A percentile compares a stretch with the other conserved stretches of the same genome.
Evolutionary conservation across 192 early-diverging fungal species (phyloP).

Genomic region (Dissophora ornata): DNA sequence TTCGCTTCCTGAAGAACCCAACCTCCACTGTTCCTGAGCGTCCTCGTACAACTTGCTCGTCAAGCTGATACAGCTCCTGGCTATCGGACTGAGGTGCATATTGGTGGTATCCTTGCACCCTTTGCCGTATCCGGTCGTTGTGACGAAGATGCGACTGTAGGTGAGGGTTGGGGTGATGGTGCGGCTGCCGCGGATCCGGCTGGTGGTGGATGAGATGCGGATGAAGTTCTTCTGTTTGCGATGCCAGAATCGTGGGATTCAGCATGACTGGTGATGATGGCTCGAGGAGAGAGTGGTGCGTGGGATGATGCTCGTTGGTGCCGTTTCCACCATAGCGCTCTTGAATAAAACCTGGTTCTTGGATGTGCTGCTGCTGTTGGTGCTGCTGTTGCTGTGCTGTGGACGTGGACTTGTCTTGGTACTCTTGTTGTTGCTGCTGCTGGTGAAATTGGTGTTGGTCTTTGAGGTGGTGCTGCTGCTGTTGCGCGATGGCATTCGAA

Average conservation of each 20-base stretch:
- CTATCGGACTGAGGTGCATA: too few relatives aligned
- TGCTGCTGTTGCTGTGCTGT: slow-evolving; percentile 6
- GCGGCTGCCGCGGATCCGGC: neutral
- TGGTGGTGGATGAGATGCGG: slow-evolving; percentile 5
- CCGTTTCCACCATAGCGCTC: slow-evolving; percentile 4
- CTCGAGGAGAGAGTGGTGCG: too few relatives aligned
- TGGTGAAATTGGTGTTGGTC: slow-evolving; percentile 7
- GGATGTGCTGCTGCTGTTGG: slow-evolving; percentile 4
- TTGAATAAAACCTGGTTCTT: slow-evolving; percentile 12
- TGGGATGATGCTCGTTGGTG: neutral
- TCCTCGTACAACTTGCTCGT: neutral
- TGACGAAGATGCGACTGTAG: neutral
- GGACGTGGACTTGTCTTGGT: neutral
- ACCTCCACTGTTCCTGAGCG: neutral
- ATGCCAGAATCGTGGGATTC: slow-evolving; percentile 19
- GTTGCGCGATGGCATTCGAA: slow-evolving; percentile 21
- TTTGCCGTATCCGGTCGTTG: neutral
- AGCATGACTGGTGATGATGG: slow-evolving; percentile 21
- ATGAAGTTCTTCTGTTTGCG: slow-evolving; percentile 11
- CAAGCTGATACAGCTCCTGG: neutral
- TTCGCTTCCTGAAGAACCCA: slow-evolving; percentile 26
- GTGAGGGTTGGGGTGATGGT: slow-evolving; percentile 14
- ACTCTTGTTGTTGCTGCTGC: slow-evolving; percentile 11
- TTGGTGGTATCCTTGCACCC: too few relatives aligned
- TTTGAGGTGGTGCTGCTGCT: slow-evolving; percentile 12